Conservation (phyloP, 306 rosid species). For the Erythrophleum fordii region DNA sequence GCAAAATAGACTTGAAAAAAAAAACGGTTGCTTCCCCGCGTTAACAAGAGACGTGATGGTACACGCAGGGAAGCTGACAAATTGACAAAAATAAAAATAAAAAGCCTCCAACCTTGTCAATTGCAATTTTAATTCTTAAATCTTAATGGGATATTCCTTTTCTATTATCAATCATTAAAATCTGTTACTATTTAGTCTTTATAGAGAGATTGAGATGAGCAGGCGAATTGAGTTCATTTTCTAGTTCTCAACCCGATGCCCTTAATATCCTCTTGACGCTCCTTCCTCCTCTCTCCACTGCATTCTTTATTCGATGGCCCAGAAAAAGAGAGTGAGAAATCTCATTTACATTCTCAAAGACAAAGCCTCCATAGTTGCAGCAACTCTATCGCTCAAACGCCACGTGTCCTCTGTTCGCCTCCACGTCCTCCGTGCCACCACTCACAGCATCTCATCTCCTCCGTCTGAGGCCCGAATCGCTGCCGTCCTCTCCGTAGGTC, state of each 20-base stretch:
- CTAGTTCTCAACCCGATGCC: background rate
- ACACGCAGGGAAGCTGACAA: background rate
- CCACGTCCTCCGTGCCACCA: slow-evolving; percentile 78
- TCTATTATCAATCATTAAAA: background rate
- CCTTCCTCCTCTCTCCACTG: background rate
- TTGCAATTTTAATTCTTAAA: background rate
- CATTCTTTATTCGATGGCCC: slow-evolving; percentile 41
- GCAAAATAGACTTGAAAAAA: background rate
- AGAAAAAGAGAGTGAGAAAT: slow-evolving; percentile 44
- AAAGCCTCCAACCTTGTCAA: background rate
- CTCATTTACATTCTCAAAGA: slow-evolving; percentile 63
- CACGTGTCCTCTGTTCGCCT: slow-evolving; percentile 51
- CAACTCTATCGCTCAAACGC: slow-evolving; percentile 57
- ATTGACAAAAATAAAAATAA: background rate
- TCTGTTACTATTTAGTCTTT: background rate
- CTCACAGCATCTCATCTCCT: slow-evolving; percentile 53
- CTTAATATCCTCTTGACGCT: slow-evolving; percentile 16
- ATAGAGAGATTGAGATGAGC: background rate
- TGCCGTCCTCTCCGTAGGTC: slow-evolving; percentile 52
- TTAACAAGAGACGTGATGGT: slow-evolving; percentile 3
- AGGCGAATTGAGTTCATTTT: background rate
- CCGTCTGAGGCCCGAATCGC: slow-evolving; percentile 57
- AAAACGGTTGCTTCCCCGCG: slow-evolving; percentile 43
- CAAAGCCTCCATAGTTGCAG: slow-evolving; percentile 65
- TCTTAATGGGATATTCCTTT: background rate